Conservation (phyloP, 1,284 basidiomycete genomes). For the Fistulina hepatica region DNA sequence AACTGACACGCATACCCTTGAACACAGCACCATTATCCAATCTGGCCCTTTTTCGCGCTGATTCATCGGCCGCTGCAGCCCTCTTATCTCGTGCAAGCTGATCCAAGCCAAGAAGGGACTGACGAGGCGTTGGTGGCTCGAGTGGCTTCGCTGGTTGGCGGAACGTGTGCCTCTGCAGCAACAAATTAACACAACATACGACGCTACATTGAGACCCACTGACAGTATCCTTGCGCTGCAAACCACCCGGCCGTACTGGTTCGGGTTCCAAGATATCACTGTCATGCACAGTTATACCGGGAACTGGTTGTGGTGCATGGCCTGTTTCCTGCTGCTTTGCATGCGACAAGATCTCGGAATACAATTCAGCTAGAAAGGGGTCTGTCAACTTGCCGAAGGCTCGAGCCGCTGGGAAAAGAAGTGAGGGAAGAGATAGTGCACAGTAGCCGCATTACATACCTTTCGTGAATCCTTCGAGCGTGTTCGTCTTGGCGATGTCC, state of each 20-base stretch:
- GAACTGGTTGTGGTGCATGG: conserved; percentile 41
- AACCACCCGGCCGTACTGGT: conserved; percentile 61
- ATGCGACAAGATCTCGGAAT: conserved; percentile 50
- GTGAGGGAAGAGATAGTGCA: conserved; percentile 3
- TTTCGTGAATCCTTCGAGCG: conserved; percentile 52
- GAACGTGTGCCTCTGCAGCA: conserved; percentile 61
- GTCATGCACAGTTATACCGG: conserved; percentile 71
- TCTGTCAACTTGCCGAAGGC: conserved; percentile 82
- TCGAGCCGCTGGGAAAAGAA: conserved; percentile 52
- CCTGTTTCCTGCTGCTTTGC: conserved; percentile 52
- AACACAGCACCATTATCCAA: conserved; percentile 63
- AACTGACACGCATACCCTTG: conserved; percentile 58
- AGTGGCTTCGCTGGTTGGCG: conserved; percentile 59
- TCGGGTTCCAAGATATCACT: conserved; percentile 78
- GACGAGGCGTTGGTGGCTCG: conserved; percentile 60
- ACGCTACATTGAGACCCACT: conserved; percentile 32
- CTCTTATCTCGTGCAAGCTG: conserved; percentile 81
- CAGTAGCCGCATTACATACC: conserved; percentile 22
- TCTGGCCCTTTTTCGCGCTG: conserved; percentile 55
- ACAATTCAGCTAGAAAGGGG: conserved; percentile 36
- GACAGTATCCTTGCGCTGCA: conserved; percentile 55
- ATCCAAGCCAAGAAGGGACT: conserved; percentile 79
- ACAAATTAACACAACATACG: conserved; percentile 9
- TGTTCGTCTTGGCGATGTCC: conserved; percentile 66
- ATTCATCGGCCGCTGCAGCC: conserved; percentile 39